Evolutionary conservation across 2,329 filamentous ascomycete genomes (phyloP), one percentile per base, ranked within the genome.

Genomic region (Claviceps cyperi): DNA sequence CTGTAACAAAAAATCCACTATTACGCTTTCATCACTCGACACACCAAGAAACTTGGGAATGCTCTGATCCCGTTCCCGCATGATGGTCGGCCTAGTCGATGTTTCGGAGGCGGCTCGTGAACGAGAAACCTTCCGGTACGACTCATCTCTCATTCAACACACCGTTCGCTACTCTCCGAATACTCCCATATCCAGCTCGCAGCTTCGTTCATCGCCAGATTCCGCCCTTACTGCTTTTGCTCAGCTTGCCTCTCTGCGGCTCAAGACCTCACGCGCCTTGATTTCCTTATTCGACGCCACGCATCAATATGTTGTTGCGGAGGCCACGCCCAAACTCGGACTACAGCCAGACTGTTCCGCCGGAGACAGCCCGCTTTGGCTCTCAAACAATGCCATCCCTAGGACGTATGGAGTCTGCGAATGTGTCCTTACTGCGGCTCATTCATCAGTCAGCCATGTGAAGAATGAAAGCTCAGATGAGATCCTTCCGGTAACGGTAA

Each of bases 231-330:
- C 68, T 2, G 65, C 67, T 2, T 68, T 74, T 45, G 70, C 72
- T 24, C 72, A 76, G 55, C 61, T 75, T 24, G 71, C 64, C 2
- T 64, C 67, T 15, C 59, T 70, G 43, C 64, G 69, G 5, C 59
- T 75, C 8, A 62, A 66, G n/a, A 63, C 61, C 5, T 57, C 64
- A 19, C 66, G 71, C 41, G 62, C 63, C 21, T 53, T 74, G 19
- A 64, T 76, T 44, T 75, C 72, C 3, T 61, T 76, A 19, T 74
- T 76, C 52, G 72, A 73, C 56, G 61, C 60, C 5, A 60, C 62
- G 9, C 57, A 65, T 48, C 71, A 76, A 53, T 65, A 74, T 49
- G 59, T 75, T 24, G 58, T 76, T 19, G 70, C 71, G 46, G 72
- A 76, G 52, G 69, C 70, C 6, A 71, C 70, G 2, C 51, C 52